Percentiles rank a stretch among this genome's conserved stretches.
phyloP scores from a whole-genome alignment of 257 asterid species.

The Voacanga thouarsii region DNA sequence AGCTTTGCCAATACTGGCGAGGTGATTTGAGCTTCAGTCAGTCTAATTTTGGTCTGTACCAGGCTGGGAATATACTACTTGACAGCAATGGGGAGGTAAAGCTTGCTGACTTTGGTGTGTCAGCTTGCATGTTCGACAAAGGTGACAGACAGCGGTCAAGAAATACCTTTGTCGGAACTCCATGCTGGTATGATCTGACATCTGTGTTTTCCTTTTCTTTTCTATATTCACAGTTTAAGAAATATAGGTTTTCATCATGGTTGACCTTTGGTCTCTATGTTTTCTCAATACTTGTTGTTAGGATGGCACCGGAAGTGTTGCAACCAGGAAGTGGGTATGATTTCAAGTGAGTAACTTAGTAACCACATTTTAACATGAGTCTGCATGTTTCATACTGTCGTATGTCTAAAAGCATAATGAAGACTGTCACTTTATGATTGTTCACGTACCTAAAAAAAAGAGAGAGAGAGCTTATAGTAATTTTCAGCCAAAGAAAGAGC shows the following conservation, averaged over 20 bases:
- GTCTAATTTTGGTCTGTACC: conserved; percentile 26
- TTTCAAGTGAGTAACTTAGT: conserved; percentile 66
- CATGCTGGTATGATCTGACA: conserved; percentile 73
- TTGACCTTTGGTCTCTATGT: conserved; percentile 18
- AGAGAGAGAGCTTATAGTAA: neutral
- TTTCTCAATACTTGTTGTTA: conserved; percentile 27
- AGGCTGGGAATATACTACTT: conserved; percentile 97
- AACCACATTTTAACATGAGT: neutral
- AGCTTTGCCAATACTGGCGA: neutral
- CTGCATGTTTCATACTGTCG: neutral
- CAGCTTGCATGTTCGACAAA: conserved; percentile 93
- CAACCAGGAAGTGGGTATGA: conserved; percentile 99
- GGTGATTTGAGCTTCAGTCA: conserved; percentile 12
- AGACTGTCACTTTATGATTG: neutral
- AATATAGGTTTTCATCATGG: conserved; percentile 1
- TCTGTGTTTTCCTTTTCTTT: conserved; percentile 9
- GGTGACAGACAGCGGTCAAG: conserved; percentile 98
- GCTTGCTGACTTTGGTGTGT: conserved; percentile 98
- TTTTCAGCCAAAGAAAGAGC: neutral
- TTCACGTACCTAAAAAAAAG: neutral
- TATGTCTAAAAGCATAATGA: neutral
- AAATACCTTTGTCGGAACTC: conserved; percentile 99
- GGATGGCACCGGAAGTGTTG: conserved; percentile 99
- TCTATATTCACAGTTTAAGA: neutral
- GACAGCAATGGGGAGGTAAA: conserved; percentile 84